A percentile compares a stretch with the other conserved stretches of the same genome.
phyloP scores from a whole-genome alignment of 495 filamentous ascomycete species.

The Annulohypoxylon moriforme region DNA sequence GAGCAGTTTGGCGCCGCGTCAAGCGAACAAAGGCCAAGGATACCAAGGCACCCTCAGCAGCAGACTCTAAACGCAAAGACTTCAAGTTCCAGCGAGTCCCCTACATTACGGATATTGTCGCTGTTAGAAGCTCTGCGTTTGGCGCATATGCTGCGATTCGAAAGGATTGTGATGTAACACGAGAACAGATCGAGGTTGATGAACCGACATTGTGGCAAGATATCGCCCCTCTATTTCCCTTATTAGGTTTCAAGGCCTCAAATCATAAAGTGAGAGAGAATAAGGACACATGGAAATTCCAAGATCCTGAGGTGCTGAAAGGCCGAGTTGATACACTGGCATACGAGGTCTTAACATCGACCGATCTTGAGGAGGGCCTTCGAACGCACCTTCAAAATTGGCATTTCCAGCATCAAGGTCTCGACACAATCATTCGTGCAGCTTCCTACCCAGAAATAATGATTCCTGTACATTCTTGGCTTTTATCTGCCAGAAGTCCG shows the following conservation, averaged over 20 bases:
- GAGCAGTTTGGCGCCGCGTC: conserved; percentile 89
- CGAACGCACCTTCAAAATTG: conserved; percentile 53
- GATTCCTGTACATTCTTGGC: conserved; percentile 86
- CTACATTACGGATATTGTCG: conserved; percentile 81
- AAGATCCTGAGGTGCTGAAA: conserved; percentile 47
- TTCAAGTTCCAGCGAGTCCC: conserved; percentile 94
- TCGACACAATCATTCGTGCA: conserved; percentile 62
- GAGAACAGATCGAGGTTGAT: conserved; percentile 74
- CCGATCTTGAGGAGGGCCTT: conserved; percentile 68
- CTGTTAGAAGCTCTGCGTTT: conserved; percentile 86
- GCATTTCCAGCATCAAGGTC: conserved; percentile 49
- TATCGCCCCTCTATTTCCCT: conserved; percentile 73
- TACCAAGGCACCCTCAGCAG: conserved; percentile 61
- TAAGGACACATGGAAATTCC: conserved; percentile 51
- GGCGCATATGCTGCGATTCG: conserved; percentile 91
- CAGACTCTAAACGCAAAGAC: conserved; percentile 74
- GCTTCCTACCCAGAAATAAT: conserved; percentile 69
- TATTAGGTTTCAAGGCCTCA: conserved; percentile 59
- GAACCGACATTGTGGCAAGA: conserved; percentile 78
- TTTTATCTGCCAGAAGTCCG: conserved; percentile 78
- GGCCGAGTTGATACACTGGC: conserved; percentile 51
- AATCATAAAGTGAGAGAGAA: conserved; percentile 42
- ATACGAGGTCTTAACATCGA: conserved; percentile 62
- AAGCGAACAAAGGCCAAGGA: conserved; percentile 84
- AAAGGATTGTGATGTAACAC: conserved; percentile 84